Conservation (phyloP, 192 early-diverging fungal species). For the Oehlia diaphana region DNA sequence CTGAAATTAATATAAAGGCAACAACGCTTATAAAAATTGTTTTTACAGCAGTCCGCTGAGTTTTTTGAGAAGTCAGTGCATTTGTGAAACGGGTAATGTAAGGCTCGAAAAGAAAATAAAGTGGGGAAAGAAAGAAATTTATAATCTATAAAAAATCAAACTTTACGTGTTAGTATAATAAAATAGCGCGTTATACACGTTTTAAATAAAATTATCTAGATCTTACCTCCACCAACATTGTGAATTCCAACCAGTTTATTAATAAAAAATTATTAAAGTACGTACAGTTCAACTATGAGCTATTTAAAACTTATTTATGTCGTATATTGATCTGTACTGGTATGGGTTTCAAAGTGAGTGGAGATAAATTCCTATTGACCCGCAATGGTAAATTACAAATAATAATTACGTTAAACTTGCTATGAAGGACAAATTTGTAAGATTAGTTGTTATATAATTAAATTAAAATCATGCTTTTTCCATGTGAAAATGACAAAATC, state of each 20-base stretch:
- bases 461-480: too few relatives aligned
- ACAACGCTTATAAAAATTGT: slow-evolving; percentile 36
- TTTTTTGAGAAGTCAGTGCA: slow-evolving; percentile 39
- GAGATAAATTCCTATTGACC: too few relatives aligned
- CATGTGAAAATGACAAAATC: too few relatives aligned
- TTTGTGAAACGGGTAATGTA: slow-evolving; percentile 38
- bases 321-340: too few relatives aligned
- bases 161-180: not conserved
- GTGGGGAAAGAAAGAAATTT: slow-evolving; percentile 43
- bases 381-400: too few relatives aligned
- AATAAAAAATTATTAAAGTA: not conserved
- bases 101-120: slow-evolving; percentile 40
- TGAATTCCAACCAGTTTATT: not conserved
- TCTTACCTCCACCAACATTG: not conserved
- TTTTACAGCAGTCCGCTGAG: slow-evolving; percentile 45
- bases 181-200: not conserved
- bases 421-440: too few relatives aligned
- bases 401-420: too few relatives aligned
- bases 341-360: too few relatives aligned
- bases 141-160: slow-evolving; percentile 32
- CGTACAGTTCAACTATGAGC: too few relatives aligned
- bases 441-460: too few relatives aligned
- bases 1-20: slow-evolving; percentile 29
- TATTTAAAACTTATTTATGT: too few relatives aligned
- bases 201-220: not conserved